Evolutionary conservation across 306 rosid species (phyloP).

Genomic region (Inga leiocalycina): DNA sequence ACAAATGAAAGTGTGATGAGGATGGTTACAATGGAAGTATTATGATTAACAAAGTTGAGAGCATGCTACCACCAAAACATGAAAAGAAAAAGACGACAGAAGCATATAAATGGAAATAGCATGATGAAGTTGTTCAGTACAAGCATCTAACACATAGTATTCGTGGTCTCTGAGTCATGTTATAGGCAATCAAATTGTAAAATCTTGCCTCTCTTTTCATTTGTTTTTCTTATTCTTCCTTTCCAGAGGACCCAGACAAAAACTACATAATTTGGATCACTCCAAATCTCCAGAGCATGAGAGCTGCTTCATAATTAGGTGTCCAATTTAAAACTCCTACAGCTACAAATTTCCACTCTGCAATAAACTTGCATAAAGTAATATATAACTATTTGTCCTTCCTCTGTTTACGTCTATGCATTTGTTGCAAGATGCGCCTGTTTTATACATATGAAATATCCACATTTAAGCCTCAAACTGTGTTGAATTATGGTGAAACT

Average conservation of each 20-base stretch:
- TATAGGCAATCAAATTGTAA: neutral
- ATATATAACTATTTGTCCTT: no score
- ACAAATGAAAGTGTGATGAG: neutral
- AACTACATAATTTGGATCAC: neutral
- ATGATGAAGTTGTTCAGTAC: no score
- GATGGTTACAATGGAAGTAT: neutral
- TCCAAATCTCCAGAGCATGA: neutral
- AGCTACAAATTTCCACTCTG: neutral
- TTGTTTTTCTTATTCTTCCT: neutral
- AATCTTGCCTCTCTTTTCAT: neutral
- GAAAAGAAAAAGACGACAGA: no score
- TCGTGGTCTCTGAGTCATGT: neutral
- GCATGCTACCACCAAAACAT: neutral
- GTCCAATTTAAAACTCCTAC: neutral
- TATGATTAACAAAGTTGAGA: neutral
- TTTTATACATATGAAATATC: neutral
- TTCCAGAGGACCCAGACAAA: neutral
- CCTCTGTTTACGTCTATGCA: neutral
- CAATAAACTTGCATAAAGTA: neutral
- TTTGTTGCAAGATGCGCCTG: neutral
- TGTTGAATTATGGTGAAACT: neutral
- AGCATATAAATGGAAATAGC: neutral
- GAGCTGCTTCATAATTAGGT: neutral
- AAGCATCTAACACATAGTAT: no score
- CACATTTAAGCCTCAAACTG: neutral